A percentile compares a stretch with the other conserved stretches of the same genome.
phyloP scores from a whole-genome alignment of 2,329 filamentous ascomycete genomes.

The Diatrype stigma region DNA sequence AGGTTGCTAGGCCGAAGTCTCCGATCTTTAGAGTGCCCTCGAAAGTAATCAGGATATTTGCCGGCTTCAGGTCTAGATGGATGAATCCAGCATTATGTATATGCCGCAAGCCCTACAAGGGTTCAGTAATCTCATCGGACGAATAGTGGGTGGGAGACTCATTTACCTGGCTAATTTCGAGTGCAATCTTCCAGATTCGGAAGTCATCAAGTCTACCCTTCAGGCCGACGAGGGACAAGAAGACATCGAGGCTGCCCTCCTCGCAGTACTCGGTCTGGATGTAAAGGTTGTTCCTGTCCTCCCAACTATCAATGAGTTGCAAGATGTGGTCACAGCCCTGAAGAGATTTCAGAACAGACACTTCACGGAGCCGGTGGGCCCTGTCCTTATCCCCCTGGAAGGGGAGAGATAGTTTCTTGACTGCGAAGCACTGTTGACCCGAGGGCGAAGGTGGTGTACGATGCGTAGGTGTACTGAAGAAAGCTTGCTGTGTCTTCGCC shows the following conservation, averaged over 20 bases:
- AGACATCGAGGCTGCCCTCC: slow-evolving; percentile 83
- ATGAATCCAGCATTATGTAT: slow-evolving; percentile 87
- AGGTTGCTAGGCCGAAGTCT: slow-evolving; percentile 78
- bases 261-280: slow-evolving; percentile 98
- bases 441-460: slow-evolving; percentile 50
- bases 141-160: slow-evolving; percentile 16
- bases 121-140: neutral
- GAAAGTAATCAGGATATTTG: slow-evolving; percentile 77
- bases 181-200: slow-evolving; percentile 94
- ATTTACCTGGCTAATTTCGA: slow-evolving; percentile 78
- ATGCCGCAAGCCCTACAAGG: slow-evolving; percentile 71
- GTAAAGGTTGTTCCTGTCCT: slow-evolving; percentile 78
- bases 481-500: slow-evolving; percentile 37
- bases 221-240: slow-evolving; percentile 75
- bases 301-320: slow-evolving; percentile 82
- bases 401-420: slow-evolving; percentile 86
- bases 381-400: slow-evolving; percentile 76
- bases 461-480: slow-evolving; percentile 43
- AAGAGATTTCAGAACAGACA: slow-evolving; percentile 71
- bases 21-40: slow-evolving; percentile 80
- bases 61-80: slow-evolving; percentile 80
- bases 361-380: slow-evolving; percentile 80
- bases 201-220: slow-evolving; percentile 92
- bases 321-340: slow-evolving; percentile 80
- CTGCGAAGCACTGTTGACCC: slow-evolving; percentile 70